These are phyloP conservation scores for Ilyonectria destructans DNA, from an alignment of 2,329 filamentous ascomycete species.

Conservation along the genomic window DNA sequence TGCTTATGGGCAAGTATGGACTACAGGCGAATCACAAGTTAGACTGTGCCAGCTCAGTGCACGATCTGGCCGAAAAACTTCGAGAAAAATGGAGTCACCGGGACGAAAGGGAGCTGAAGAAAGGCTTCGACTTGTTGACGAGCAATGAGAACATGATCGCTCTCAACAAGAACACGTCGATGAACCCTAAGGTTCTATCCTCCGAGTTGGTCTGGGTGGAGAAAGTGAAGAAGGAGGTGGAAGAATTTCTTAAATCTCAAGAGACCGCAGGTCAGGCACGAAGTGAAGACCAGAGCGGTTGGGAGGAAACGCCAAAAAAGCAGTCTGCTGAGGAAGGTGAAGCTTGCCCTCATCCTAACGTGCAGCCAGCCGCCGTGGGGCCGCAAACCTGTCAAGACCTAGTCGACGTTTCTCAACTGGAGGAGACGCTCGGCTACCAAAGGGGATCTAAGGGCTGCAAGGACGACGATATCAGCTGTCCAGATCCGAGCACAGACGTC, in stretches of 20 bases:
- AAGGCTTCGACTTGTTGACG: background rate
- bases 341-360: background rate
- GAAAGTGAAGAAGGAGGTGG: background rate
- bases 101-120: background rate
- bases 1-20: background rate
- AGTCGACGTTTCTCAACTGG: background rate
- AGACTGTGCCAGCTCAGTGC: background rate
- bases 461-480: background rate
- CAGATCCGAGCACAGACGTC: conserved; percentile 1
- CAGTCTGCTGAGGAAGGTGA: background rate
- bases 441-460: background rate
- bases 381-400: background rate
- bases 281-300: background rate
- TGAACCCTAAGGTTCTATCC: background rate
- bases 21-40: background rate
- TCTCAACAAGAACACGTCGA: background rate
- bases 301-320: conserved; percentile 4
- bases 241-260: background rate
- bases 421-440: background rate
- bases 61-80: conserved; percentile 2
- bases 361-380: background rate
- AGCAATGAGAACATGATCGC: background rate
- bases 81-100: background rate
- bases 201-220: background rate
- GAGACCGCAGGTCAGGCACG: background rate